Evolutionary conservation across 192 early-diverging fungal species (phyloP), one percentile per base, ranked within the genome.

Genomic region (Umbelopsis isabellina): DNA sequence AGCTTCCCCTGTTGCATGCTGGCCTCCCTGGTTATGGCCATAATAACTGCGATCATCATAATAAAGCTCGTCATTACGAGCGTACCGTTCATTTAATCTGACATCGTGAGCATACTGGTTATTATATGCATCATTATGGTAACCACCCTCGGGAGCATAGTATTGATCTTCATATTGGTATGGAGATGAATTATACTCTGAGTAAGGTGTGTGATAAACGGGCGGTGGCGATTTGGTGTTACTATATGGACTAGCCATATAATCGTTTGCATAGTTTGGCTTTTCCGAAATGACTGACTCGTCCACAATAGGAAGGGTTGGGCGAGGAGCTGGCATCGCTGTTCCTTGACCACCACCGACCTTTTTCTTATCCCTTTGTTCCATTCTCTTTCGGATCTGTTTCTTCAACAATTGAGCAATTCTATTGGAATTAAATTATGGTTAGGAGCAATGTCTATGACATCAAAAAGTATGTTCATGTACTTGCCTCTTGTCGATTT

Each of bases 401-500:
- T 69, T 69, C 67, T 69, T 69, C 30, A 69, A 25, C 16, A 69
- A 48, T 25, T 69, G 49, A 9, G 47, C 47, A 44, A 69, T 69
- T 41, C 67, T 69, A 33, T 3, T 13, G 41, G 0, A 37, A 9
- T 9, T 16, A 4, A 1, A 5, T 16, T 23, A 15, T 6, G 27
- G 46, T 44, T 20, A 68, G 46, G 3, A 46, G 16, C n/a, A 41
- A 41, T 49, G 46, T 30, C 67, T 30, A 71, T 11, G 33, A 16
- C 45, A 61, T 49, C 9, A 8, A 68, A 70, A 25, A 70, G 25
- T 33, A 45, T 45, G 37, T 41, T 41, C 37, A 1, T 6, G 49
- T 15, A 76, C 73, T 53, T 84, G 92, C 92, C 92, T 73, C 78
- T 95, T 95, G 78, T 95, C 94, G 49, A 95, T 88, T 78, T 93